Evolutionary conservation across 2,329 filamentous ascomycete species (phyloP), one percentile per base, ranked within the genome.

Genomic region (Talaromyces albobiverticillius): DNA sequence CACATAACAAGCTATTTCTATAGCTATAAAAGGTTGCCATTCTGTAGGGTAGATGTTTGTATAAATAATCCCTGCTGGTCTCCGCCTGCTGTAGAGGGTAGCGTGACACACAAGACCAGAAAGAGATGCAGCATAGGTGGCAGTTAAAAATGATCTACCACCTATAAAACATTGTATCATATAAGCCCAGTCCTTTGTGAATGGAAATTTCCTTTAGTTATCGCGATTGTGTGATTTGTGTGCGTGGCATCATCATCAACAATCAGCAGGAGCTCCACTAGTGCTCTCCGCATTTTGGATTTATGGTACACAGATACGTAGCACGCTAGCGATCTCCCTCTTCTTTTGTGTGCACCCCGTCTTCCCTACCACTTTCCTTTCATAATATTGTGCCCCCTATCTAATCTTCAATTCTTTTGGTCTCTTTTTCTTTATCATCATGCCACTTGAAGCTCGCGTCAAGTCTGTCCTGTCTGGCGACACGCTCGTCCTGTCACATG

Each of bases 391-490:
- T 10, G 26, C 36, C 11, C 29, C 31, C 26, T 38, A n/a, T 45
- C 16, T 45, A 16, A 29, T 29, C 6, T 29, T 49, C 26, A 23
- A 18, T 34, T 52, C 13, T 29, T 36, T 38, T 36, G 22, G 26
- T 20, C 23, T 43, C 20, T 46, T 51, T 49, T 45, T 26, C 9
- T 26, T 22, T 29, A 42, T 23, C 42, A 46, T n/a, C n/a, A 71
- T 73, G 71, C 67, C 71, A 61, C 62, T 77, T 54, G 72, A 82
- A 77, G 81, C 86, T 70, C 88, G 86, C 67, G 92, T 97, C 74
- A 99, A 99, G 82, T 90, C 88, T 71, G 90, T 96, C 63, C 79
- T 95, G 67, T 96, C 92, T 67, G 94, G 94, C 66, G 94, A 97
- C 79, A 96, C 92, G 25, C 76, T 97, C 64, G 79, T 97, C 60